Evolutionary conservation across 192 early-diverging fungal species (phyloP), one percentile per base, ranked within the genome.

Genomic region (Coemansia sp.): DNA sequence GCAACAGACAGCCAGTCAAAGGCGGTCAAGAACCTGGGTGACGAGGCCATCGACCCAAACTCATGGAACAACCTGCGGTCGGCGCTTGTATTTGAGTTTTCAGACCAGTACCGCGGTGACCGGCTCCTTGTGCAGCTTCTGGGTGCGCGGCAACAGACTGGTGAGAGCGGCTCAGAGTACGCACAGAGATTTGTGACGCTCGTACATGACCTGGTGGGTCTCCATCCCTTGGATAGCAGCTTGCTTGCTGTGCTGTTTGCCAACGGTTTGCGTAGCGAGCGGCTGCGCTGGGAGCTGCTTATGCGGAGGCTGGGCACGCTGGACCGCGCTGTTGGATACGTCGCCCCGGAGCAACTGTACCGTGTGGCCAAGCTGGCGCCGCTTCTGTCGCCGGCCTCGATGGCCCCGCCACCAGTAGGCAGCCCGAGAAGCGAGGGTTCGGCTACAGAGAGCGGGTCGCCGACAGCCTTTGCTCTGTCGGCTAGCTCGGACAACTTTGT

Each of bases 311-410:
- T 60, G 33, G 39, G 50, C 25, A 53, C 58, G 9, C 53, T 73
- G 20, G 70, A 73, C 50, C 55, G 56, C 18, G 70, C 70, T 3
- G 42, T 73, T 18, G 70, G 63, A 9, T 73, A 55, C 34, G 70
- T 73, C 49, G 70, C 70, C 4, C 70, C 70, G 11, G 70, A 73
- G 10, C 63, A 66, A 44, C 53, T 73, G 3, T 73, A 73, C 41
- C 55, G 53, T 46, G 58, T 44, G 4, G 63, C 70, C 27, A 73
- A 73, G 50, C 58, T 73, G 2, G 53, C 50, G n/a, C 41, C 70
- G 15, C 46, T 66, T 40, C 46, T 73, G 29, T 61, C 63, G 25
- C 70, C 70, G n/a, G 50, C 44, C 14, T 46, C 59, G 8, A 33
- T 41, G 20, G 40, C 38, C 1, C 53, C 58, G 4, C 23, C 67